Evolutionary conservation across 805 yeast genomes (phyloP).

Genomic region (Candida broadrunensis): DNA sequence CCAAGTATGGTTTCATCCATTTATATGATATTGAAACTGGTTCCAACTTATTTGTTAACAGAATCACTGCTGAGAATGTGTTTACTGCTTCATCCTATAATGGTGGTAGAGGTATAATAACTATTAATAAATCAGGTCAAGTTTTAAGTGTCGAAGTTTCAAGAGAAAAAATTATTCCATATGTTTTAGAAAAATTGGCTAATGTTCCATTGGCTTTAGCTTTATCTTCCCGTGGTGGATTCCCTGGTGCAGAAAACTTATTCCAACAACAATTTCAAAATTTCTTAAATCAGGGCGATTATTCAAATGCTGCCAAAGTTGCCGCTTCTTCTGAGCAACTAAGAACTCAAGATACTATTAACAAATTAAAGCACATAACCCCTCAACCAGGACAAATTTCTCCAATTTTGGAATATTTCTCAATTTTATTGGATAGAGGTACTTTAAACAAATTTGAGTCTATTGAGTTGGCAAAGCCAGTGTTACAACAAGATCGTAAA

Average conservation of each 20-base stretch:
- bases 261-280: slow-evolving; percentile 90
- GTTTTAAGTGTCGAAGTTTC: slow-evolving; percentile 90
- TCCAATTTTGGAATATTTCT: slow-evolving; percentile 90
- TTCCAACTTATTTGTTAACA: slow-evolving; percentile 86
- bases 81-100: slow-evolving; percentile 81
- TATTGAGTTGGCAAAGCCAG: slow-evolving; percentile 91
- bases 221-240: slow-evolving; percentile 91
- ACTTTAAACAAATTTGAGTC: slow-evolving; percentile 90
- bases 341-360: slow-evolving; percentile 92
- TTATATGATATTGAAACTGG: slow-evolving; percentile 93
- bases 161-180: slow-evolving; percentile 81
- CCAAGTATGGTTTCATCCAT: slow-evolving; percentile 96
- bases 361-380: slow-evolving; percentile 84
- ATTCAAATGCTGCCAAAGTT: slow-evolving; percentile 88
- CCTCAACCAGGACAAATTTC: slow-evolving; percentile 93
- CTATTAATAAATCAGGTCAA: slow-evolving; percentile 93
- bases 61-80: slow-evolving; percentile 94
- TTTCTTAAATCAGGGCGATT: slow-evolving; percentile 79
- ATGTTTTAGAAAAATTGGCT: slow-evolving; percentile 79
- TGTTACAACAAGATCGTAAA: slow-evolving; percentile 90
- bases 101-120: slow-evolving; percentile 77
- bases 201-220: slow-evolving; percentile 84
- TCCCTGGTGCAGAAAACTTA: slow-evolving; percentile 94
- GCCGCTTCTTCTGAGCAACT: slow-evolving; percentile 93
- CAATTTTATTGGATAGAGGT: slow-evolving; percentile 88